phyloP scores from a whole-genome alignment of 495 filamentous ascomycete species.

The Neurospora sp. region DNA sequence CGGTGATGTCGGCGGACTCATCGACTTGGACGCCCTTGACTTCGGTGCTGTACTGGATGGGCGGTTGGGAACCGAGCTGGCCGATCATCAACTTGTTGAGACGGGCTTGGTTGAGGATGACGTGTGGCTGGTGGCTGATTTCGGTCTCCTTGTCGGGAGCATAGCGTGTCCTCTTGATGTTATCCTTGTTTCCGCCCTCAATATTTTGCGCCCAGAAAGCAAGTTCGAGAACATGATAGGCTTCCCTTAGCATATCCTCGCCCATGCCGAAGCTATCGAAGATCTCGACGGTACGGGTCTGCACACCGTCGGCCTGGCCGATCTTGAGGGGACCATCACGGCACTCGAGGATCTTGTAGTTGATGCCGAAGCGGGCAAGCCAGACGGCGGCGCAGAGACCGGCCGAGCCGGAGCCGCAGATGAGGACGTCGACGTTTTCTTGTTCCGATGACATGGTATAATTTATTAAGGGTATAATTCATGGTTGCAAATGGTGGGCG shows the following conservation, averaged over 20 bases:
- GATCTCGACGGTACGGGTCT: conserved; percentile 72
- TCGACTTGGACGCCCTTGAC: conserved; percentile 48
- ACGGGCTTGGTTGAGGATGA: conserved; percentile 69
- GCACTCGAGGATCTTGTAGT: conserved; percentile 54
- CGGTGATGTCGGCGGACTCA: conserved; percentile 16
- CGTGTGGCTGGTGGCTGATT: conserved; percentile 58
- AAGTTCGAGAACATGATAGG: conserved; percentile 61
- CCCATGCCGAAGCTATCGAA: conserved; percentile 68
- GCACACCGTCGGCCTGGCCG: conserved; percentile 76
- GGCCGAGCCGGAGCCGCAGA: conserved; percentile 58
- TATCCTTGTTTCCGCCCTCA: neutral
- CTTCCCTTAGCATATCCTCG: conserved; percentile 60
- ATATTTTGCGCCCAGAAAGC: conserved; percentile 44
- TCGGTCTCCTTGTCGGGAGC: conserved; percentile 53
- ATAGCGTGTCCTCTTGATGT: conserved; percentile 42
- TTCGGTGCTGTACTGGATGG: conserved; percentile 52
- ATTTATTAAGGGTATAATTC: neutral
- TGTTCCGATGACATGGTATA: conserved; percentile 8
- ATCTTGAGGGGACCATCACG: conserved; percentile 48
- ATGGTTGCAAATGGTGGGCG: neutral
- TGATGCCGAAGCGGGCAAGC: conserved; percentile 51
- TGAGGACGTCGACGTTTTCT: conserved; percentile 45
- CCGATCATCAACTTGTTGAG: conserved; percentile 55
- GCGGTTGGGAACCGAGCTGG: conserved; percentile 27
- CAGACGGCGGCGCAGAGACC: conserved; percentile 59